Percentiles rank a stretch among this genome's conserved stretches.
These are phyloP conservation scores for Cornus controversa DNA, from an alignment of 148 eudicot genomes.

Conservation along the genomic window DNA sequence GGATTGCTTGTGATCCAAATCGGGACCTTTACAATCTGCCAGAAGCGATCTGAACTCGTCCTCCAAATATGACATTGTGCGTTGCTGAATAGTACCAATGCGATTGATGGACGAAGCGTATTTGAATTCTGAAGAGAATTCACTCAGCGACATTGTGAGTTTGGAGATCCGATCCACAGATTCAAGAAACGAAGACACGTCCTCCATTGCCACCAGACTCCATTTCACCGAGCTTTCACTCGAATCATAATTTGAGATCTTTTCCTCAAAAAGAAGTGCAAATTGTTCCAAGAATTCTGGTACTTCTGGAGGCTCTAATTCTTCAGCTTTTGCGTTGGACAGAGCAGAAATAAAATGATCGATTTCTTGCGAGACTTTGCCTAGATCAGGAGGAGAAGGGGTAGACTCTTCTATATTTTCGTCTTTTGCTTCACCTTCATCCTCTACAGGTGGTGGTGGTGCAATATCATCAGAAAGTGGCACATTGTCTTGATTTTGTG, in stretches of 20 bases:
- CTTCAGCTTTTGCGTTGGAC: neutral
- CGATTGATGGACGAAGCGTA: conserved; percentile 34
- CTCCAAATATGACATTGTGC: conserved; percentile 46
- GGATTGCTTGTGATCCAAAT: conserved; percentile 10
- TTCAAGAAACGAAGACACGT: conserved; percentile 20
- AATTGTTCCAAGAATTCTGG: conserved; percentile 33
- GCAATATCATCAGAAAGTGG: too few species aligned
- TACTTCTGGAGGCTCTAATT: conserved; percentile 26
- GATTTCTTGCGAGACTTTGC: conserved; percentile 31
- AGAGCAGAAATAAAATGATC: conserved; percentile 29
- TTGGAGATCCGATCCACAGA: conserved; percentile 28
- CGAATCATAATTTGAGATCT: conserved; percentile 30
- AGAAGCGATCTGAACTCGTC: conserved; percentile 43
- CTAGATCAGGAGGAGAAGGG: conserved; percentile 30
- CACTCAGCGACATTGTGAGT: conserved; percentile 16
- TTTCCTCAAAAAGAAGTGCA: conserved; percentile 31
- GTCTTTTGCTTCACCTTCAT: neutral
- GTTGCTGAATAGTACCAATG: conserved; percentile 36
- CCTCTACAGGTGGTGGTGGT: neutral
- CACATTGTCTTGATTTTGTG: neutral
- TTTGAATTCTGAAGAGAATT: conserved; percentile 22
- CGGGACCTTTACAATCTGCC: conserved; percentile 22
- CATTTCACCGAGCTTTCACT: conserved; percentile 25
- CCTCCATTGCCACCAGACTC: conserved; percentile 24
- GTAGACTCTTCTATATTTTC: conserved; percentile 4